Percentiles rank a stretch among this genome's conserved stretches.
phyloP scores from a whole-genome alignment of 2,329 filamentous ascomycete genomes.

The Cadophora luteo-olivacea region DNA sequence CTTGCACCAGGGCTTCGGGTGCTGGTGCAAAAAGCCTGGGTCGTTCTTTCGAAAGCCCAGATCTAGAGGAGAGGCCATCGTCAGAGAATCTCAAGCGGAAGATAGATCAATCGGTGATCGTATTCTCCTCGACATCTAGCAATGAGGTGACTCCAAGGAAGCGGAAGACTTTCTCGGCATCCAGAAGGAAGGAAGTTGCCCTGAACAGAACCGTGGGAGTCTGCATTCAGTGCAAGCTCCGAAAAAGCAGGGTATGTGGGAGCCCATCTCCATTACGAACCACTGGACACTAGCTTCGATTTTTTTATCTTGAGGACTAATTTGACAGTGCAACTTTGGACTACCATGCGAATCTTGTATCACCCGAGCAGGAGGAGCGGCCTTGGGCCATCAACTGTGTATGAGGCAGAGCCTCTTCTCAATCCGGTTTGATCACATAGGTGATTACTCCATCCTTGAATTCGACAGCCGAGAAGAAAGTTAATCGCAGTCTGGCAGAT shows the following conservation, averaged over 20 bases:
- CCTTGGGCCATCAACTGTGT: neutral
- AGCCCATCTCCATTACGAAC: too few species aligned
- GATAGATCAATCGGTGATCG: neutral
- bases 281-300: too few species aligned
- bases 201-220: constrained; percentile 7
- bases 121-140: neutral
- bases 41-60: too few species aligned
- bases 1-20: too few species aligned
- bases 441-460: neutral
- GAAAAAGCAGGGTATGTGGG: constrained; percentile 11
- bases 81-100: neutral
- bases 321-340: constrained; percentile 10
- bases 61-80: neutral
- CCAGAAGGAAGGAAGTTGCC: neutral
- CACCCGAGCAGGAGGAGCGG: constrained; percentile 3
- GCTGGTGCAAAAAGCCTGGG: too few species aligned
- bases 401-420: neutral
- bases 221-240: constrained; percentile 17
- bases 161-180: neutral
- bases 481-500: too few species aligned
- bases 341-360: constrained; percentile 16
- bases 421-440: neutral
- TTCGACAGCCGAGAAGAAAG: too few species aligned
- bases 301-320: too few species aligned
- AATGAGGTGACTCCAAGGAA: neutral